Evolutionary conservation across 164 flowering plant species (phyloP).

Genomic region (Chimonanthus praecox): DNA sequence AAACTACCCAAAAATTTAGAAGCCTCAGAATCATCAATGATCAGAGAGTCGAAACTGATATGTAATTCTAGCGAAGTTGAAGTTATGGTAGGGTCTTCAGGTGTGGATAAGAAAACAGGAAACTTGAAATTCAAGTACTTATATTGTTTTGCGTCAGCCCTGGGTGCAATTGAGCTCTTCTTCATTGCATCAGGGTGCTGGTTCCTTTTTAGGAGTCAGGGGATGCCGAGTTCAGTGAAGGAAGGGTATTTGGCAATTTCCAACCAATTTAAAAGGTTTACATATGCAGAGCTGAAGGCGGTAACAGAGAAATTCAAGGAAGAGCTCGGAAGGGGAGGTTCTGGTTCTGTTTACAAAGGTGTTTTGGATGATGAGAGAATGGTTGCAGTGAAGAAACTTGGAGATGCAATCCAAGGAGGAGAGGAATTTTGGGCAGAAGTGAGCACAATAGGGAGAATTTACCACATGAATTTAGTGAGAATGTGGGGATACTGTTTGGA

Average conservation of each 20-base stretch:
- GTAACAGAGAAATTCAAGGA: slow-evolving; percentile 18
- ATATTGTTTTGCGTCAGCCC: slow-evolving; percentile 1
- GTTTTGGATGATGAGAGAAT: slow-evolving; percentile 15
- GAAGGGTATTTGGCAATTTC: slow-evolving; percentile 14
- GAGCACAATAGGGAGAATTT: slow-evolving; percentile 19
- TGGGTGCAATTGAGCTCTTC: slow-evolving; percentile 6
- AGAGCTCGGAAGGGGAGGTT: slow-evolving; percentile 23
- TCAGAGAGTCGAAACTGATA: background rate
- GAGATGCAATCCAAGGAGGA: slow-evolving; percentile 19
- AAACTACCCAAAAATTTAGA: slow-evolving; percentile 11
- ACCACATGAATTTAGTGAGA: slow-evolving; percentile 26
- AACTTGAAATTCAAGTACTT: background rate
- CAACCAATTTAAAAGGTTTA: slow-evolving; percentile 17
- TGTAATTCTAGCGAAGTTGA: background rate
- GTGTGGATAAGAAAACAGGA: background rate
- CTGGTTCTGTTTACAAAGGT: slow-evolving; percentile 17
- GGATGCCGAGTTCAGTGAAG: background rate
- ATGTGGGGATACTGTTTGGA: slow-evolving; percentile 24
- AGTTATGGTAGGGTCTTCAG: background rate
- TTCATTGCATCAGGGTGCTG: slow-evolving; percentile 14
- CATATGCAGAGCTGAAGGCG: slow-evolving; percentile 17
- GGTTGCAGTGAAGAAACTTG: slow-evolving; percentile 20
- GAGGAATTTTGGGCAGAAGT: slow-evolving; percentile 26
- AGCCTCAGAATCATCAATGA: background rate
- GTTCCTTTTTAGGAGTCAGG: slow-evolving; percentile 9